Percentiles rank a stretch among this genome's conserved stretches.
phyloP scores from a whole-genome alignment of 768 basidiomycete genomes.

The Coprinopsis marcescibilis region DNA sequence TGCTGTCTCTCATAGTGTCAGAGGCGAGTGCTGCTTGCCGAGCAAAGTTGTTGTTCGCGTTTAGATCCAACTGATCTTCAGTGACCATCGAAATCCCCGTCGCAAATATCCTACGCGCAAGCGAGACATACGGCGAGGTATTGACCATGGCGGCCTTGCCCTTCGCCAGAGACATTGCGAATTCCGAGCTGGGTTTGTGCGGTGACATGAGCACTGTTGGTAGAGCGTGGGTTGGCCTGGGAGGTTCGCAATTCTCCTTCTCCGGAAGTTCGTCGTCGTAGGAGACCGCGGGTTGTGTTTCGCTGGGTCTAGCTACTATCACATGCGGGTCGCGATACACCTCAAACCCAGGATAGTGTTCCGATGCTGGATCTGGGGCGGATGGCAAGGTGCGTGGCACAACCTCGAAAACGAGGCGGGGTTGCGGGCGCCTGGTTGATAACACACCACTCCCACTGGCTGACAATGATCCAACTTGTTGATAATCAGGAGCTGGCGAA shows the following conservation, averaged over 20 bases:
- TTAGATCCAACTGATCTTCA: neutral
- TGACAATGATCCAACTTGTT: slow-evolving; percentile 10
- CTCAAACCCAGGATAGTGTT: slow-evolving; percentile 64
- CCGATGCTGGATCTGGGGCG: slow-evolving; percentile 44
- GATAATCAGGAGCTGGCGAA: slow-evolving; percentile 11
- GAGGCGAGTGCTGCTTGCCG: neutral
- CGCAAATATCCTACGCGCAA: slow-evolving; percentile 1
- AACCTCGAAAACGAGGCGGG: slow-evolving; percentile 17
- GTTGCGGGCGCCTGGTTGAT: slow-evolving; percentile 11
- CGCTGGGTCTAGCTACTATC: slow-evolving; percentile 9
- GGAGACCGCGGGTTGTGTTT: neutral
- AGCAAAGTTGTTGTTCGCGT: neutral
- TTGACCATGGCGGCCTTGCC: neutral
- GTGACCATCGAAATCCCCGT: too few species aligned
- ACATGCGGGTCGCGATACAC: slow-evolving; percentile 47
- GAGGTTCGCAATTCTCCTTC: slow-evolving; percentile 7
- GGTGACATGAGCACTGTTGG: slow-evolving; percentile 7
- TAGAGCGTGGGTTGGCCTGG: slow-evolving; percentile 4
- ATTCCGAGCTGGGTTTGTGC: slow-evolving; percentile 1
- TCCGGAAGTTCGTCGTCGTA: slow-evolving; percentile 5
- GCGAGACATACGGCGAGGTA: neutral
- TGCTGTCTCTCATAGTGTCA: neutral
- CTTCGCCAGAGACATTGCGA: slow-evolving; percentile 2
- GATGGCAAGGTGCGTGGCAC: slow-evolving; percentile 35
- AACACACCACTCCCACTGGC: slow-evolving; percentile 15